Evolutionary conservation across 1,139 yeast genomes (phyloP), one percentile per base, ranked within the genome.

Genomic region (Kodamaea anthophila): DNA sequence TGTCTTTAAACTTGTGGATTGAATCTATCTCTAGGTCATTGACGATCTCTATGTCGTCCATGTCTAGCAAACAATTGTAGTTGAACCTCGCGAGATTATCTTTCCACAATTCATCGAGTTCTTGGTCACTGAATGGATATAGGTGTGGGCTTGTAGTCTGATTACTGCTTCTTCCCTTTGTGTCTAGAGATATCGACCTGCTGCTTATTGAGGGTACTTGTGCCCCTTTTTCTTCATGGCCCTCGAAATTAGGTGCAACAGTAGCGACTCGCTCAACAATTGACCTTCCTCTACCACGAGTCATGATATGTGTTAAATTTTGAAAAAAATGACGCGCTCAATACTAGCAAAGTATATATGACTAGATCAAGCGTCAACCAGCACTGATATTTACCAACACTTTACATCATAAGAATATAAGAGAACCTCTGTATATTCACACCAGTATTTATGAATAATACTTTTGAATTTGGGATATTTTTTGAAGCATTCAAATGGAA

Each of bases 251-350:
- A 5, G 66, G 68, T 11, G 57, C 55, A 23, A 62, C 68, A 34
- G 54, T 51, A 4, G 72, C 70, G 22, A 65, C 60, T 31, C 49
- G 47, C 34, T 61, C 60, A 3, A 74, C 79, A 36, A 73, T 65
- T 4, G 82, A 74, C 35, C 66, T 64, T 31, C 76, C 64, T 47
- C 81, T 52, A 13, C 44, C 47, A 36, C 71, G 47, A 26, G 60
- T 43, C 67, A 60, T 10, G 23, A 8, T 15, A 24, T 13, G 14
- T 15, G 18, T 14, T 20, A 24, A 16, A 18, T n/a, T n/a, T n/a
- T n/a, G n/a, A n/a, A n/a, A n/a, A n/a, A n/a, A n/a, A n/a, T n/a
- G n/a, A n/a, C n/a, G n/a, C n/a, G n/a, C n/a, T n/a, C n/a, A n/a
- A n/a, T n/a, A n/a, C n/a, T n/a, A n/a, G n/a, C n/a, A n/a, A n/a